Conservation (phyloP, 345 rosid genomes). For the Anastatica hierochuntica region DNA sequence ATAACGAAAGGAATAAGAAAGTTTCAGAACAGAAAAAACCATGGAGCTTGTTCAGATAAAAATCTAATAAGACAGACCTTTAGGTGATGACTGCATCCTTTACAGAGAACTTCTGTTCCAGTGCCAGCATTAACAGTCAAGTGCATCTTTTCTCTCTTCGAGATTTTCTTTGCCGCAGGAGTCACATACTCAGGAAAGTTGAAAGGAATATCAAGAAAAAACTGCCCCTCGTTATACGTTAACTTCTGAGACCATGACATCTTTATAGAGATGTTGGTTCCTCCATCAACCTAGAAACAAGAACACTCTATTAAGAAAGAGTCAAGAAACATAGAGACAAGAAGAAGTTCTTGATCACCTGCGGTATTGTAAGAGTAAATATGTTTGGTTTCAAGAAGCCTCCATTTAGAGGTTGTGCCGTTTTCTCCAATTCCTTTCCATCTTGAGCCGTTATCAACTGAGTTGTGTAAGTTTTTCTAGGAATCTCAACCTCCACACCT, state of each 20-base stretch:
- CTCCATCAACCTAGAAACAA: constrained; percentile 70
- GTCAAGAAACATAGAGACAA: neutral
- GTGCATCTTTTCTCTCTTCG: constrained; percentile 61
- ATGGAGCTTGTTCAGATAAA: neutral
- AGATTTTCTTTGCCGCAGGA: constrained; percentile 68
- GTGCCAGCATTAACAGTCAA: constrained; percentile 59
- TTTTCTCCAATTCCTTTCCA: constrained; percentile 33
- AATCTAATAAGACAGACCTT: constrained; percentile 44
- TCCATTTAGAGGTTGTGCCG: constrained; percentile 37
- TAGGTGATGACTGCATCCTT: constrained; percentile 66
- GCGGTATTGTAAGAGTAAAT: constrained; percentile 65
- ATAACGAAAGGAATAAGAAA: neutral
- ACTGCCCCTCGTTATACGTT: constrained; percentile 44
- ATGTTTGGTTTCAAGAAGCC: constrained; percentile 59
- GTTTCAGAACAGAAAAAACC: neutral
- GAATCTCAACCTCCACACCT: constrained; percentile 82
- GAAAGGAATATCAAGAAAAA: constrained; percentile 57
- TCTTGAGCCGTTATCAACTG: constrained; percentile 38
- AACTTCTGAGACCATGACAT: constrained; percentile 76
- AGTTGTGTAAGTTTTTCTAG: constrained; percentile 49
- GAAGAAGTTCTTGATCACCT: constrained; percentile 28
- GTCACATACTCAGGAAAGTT: constrained; percentile 75
- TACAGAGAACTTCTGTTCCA: constrained; percentile 53
- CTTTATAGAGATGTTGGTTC: constrained; percentile 56
- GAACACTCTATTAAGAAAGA: neutral